A percentile compares a stretch with the other conserved stretches of the same genome.
phyloP scores from a whole-genome alignment of 208 protist genomes.

The Leishmania amazonensis region DNA sequence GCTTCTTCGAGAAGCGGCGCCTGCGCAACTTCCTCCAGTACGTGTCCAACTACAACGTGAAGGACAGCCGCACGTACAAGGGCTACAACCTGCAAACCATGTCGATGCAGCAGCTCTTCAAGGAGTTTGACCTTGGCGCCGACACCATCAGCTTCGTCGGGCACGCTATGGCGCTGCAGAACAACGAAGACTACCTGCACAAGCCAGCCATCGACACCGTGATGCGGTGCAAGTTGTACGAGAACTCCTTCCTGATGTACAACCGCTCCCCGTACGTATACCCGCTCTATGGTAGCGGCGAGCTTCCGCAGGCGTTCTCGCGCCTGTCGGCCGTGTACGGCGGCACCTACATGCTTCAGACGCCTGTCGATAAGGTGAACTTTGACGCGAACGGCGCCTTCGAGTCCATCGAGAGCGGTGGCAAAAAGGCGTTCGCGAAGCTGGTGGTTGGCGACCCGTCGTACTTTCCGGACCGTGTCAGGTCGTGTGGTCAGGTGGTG shows the following conservation, averaged over 20 bases:
- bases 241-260: conserved; percentile 94
- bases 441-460: conserved; percentile 98
- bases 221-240: conserved; percentile 97
- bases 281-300: conserved; percentile 99
- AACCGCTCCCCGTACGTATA: conserved; percentile 99
- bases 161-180: conserved; percentile 94
- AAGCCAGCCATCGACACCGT: conserved; percentile 94
- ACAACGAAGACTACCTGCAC: conserved; percentile 94
- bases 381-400: conserved; percentile 94
- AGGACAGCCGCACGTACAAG: conserved; percentile 92
- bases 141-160: conserved; percentile 98
- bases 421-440: conserved; percentile 91
- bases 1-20: conserved; percentile 98
- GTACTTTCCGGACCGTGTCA: conserved; percentile 98
- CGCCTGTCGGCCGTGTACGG: conserved; percentile 93
- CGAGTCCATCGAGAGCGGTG: conserved; percentile 92
- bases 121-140: conserved; percentile 94
- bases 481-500: conserved; percentile 93
- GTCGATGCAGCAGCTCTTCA: conserved; percentile 95
- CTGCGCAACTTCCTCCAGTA: conserved; percentile 95
- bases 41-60: conserved; percentile 88
- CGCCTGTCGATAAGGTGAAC: conserved; percentile 96
- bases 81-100: conserved; percentile 87
- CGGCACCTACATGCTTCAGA: conserved; percentile 99
- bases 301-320: conserved; percentile 99